Conservation (phyloP, 2,329 filamentous ascomycete genomes). For the Chrysosporium keratinophilum region DNA sequence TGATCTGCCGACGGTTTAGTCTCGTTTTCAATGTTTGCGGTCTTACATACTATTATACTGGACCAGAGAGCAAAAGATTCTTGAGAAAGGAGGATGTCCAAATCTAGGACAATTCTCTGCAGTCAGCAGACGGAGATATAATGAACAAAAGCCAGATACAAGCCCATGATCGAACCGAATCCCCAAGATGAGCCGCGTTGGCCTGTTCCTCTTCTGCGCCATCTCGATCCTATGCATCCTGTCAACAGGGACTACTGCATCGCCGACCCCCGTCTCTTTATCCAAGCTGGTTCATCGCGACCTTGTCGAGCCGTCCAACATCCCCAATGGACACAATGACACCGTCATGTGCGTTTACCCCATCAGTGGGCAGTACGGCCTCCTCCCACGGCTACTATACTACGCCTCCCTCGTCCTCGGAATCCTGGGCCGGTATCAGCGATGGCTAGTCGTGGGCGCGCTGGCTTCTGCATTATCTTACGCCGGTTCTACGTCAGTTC, state of each 20-base stretch:
- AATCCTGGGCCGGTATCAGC: slow-evolving; percentile 21
- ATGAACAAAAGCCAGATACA: neutral
- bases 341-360: slow-evolving; percentile 18
- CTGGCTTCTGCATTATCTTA: slow-evolving; percentile 24
- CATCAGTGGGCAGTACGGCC: slow-evolving; percentile 23
- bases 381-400: slow-evolving; percentile 22
- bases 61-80: too few species aligned
- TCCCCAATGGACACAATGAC: slow-evolving; percentile 10
- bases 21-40: too few species aligned
- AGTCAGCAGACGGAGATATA: too few species aligned
- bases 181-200: neutral
- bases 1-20: too few species aligned
- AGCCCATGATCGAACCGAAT: neutral
- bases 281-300: slow-evolving; percentile 3
- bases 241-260: slow-evolving; percentile 9
- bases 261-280: neutral
- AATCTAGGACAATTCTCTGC: too few species aligned
- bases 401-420: slow-evolving; percentile 23
- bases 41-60: too few species aligned
- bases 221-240: neutral
- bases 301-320: slow-evolving; percentile 11
- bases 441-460: slow-evolving; percentile 24
- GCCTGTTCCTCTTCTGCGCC: neutral
- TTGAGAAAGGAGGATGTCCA: too few species aligned
- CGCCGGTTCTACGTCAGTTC: slow-evolving; percentile 22